phyloP scores from a whole-genome alignment of 129 eudicot species.

The Scalesia atractyloides region DNA sequence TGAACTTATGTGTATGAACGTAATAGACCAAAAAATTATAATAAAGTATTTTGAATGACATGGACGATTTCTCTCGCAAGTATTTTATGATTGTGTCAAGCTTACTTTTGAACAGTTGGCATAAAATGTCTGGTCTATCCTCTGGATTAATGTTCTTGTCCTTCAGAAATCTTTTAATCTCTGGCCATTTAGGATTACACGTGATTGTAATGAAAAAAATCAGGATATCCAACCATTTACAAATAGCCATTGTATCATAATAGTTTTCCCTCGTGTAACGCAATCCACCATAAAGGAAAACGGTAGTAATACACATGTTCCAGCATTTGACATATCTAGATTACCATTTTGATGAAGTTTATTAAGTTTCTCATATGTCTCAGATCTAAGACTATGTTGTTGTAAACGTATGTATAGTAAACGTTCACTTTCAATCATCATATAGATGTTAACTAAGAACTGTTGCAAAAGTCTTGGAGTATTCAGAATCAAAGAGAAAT shows the following conservation, averaged over 20 bases:
- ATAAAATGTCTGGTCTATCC: too few species aligned
- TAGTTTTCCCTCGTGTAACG: too few species aligned
- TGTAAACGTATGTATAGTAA: background rate
- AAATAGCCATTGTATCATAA: too few species aligned
- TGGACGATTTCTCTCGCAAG: background rate
- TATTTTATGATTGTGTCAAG: too few species aligned
- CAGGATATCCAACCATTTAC: background rate
- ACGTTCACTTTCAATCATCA: too few species aligned
- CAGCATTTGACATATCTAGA: background rate
- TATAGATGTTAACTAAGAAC: too few species aligned
- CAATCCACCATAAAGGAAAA: background rate
- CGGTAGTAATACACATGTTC: conserved; percentile 18
- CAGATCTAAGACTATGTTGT: background rate
- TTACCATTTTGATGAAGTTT: background rate
- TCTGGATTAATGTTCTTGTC: background rate
- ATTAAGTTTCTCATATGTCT: background rate
- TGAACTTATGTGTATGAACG: background rate
- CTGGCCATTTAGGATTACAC: background rate
- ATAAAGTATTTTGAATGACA: background rate
- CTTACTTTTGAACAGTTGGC: too few species aligned
- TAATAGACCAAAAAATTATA: background rate
- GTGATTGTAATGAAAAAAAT: too few species aligned
- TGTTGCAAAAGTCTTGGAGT: too few species aligned
- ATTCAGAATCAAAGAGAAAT: too few species aligned
- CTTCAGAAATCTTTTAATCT: background rate